Percentiles rank a stretch among this genome's conserved stretches.
phyloP scores from a whole-genome alignment of 148 eudicot species.

The Rhododendron mucronatum region DNA sequence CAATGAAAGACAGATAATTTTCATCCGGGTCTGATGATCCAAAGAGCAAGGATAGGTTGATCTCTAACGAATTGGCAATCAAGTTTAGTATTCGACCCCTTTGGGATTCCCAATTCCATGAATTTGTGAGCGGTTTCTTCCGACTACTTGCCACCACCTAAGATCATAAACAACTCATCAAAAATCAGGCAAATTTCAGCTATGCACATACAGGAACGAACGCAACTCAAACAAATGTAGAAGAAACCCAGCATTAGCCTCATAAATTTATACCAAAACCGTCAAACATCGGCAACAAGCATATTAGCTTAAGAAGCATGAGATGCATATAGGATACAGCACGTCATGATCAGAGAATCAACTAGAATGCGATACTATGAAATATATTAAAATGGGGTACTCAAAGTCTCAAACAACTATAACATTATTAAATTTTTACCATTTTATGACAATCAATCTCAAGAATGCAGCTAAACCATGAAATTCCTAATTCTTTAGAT shows the following conservation, averaged over 20 bases:
- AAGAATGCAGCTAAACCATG: not conserved
- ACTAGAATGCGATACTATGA: not conserved
- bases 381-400: not conserved
- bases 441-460: not conserved
- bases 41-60: conserved; percentile 83
- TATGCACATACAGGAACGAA: not conserved
- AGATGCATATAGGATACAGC: not conserved
- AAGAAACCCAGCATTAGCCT: not conserved
- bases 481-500: not conserved
- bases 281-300: not conserved
- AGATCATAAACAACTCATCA: conserved; percentile 5
- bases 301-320: not conserved
- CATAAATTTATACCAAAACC: not conserved
- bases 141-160: conserved; percentile 60
- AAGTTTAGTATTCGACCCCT: conserved; percentile 63
- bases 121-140: conserved; percentile 62
- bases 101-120: conserved; percentile 95
- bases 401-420: not conserved
- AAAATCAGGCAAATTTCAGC: not conserved
- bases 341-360: not conserved
- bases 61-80: conserved; percentile 86
- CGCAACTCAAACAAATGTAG: not conserved
- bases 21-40: conserved; percentile 88
- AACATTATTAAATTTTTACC: not conserved
- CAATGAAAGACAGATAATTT: conserved; percentile 78